Conservation (phyloP, 768 basidiomycete species). For the Boletus subparvulus region DNA sequence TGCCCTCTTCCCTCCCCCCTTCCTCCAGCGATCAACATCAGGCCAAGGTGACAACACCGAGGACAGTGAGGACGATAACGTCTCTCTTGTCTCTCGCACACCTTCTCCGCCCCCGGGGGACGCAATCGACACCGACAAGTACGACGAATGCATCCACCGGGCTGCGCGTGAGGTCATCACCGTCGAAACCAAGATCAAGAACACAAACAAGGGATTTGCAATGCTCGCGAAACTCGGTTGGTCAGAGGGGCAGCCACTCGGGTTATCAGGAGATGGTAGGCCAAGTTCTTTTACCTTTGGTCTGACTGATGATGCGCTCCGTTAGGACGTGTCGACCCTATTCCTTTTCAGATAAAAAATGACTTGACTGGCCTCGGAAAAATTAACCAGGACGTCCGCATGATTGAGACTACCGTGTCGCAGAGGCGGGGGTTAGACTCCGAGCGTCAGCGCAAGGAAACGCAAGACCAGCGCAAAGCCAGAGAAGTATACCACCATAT, state of each 20-base stretch:
- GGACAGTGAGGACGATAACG: constrained; percentile 60
- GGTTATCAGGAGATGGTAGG: constrained; percentile 73
- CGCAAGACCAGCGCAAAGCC: constrained; percentile 67
- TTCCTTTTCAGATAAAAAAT: constrained; percentile 77
- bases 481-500: constrained; percentile 55
- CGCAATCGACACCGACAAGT: constrained; percentile 59
- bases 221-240: constrained; percentile 83
- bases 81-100: constrained; percentile 71
- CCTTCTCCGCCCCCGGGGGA: constrained; percentile 63
- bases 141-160: constrained; percentile 61
- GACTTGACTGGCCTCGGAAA: constrained; percentile 83
- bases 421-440: constrained; percentile 79
- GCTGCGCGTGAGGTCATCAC: constrained; percentile 66
- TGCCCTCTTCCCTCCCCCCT: constrained; percentile 50
- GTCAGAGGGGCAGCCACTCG: constrained; percentile 76
- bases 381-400: constrained; percentile 70
- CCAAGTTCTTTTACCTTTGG: not conserved
- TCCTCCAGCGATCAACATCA: constrained; percentile 61
- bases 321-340: constrained; percentile 76
- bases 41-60: constrained; percentile 37
- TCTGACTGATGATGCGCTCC: not conserved
- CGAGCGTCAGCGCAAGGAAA: constrained; percentile 78
- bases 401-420: constrained; percentile 84
- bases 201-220: constrained; percentile 76
- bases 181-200: constrained; percentile 77